A percentile compares a stretch with the other conserved stretches of the same genome.
Evolutionary conservation across 345 rosid genomes (phyloP).

Genomic region (Melaleuca quinquenervia): DNA sequence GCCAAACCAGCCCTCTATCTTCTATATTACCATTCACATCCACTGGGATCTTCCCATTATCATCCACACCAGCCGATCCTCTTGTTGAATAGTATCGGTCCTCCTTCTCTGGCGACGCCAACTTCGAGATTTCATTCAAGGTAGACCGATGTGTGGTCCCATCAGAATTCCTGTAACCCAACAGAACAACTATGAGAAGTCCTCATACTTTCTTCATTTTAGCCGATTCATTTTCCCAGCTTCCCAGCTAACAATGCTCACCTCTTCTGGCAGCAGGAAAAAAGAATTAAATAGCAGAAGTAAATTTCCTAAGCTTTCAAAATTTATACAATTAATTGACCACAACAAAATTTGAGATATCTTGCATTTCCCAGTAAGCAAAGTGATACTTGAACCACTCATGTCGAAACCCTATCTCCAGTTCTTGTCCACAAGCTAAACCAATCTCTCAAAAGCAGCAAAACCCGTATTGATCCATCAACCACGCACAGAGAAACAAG

Average conservation of each 20-base stretch:
- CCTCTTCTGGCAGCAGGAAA: not conserved
- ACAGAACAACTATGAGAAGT: not conserved
- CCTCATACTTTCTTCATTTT: not conserved
- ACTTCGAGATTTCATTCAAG: slow-evolving; percentile 22
- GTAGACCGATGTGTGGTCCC: slow-evolving; percentile 21
- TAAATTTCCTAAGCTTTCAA: not conserved
- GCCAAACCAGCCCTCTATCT: slow-evolving; percentile 43
- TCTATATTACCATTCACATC: slow-evolving; percentile 41
- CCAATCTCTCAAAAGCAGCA: not conserved
- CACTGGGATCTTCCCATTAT: slow-evolving; percentile 7
- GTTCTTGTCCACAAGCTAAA: not conserved
- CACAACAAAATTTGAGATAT: not conserved
- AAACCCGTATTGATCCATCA: not conserved
- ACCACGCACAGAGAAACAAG: not conserved
- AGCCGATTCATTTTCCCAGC: not conserved
- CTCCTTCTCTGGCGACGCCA: slow-evolving; percentile 47
- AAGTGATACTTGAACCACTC: not conserved
- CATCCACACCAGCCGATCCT: slow-evolving; percentile 31
- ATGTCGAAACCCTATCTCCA: not conserved
- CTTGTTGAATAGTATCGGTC: slow-evolving; percentile 52
- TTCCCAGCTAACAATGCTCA: not conserved
- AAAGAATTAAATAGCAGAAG: not conserved
- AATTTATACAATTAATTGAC: not conserved
- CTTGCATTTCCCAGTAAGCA: not conserved
- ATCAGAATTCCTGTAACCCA: slow-evolving; percentile 40